phyloP scores from a whole-genome alignment of 2,329 filamentous ascomycete species.

The Penicillium italicum region DNA sequence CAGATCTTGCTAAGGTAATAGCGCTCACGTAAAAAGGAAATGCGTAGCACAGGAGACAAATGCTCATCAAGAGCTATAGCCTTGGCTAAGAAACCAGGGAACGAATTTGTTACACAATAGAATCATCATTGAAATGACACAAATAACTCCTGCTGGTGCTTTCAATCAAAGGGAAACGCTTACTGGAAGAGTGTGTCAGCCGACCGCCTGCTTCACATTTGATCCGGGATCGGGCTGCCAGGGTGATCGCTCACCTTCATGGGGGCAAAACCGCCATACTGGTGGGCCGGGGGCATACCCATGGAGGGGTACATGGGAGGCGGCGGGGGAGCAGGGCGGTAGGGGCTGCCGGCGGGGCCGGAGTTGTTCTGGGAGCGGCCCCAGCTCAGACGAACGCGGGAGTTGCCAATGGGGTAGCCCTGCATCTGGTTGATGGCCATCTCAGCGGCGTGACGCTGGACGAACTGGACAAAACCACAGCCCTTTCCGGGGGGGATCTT shows the following conservation, averaged over 20 bases:
- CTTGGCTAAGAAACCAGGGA: slow-evolving; percentile 32
- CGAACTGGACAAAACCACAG: slow-evolving; percentile 98
- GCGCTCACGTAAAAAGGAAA: slow-evolving; percentile 41
- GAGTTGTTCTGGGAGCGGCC: slow-evolving; percentile 99
- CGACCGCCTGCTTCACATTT: slow-evolving; percentile 28
- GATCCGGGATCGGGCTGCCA: slow-evolving; percentile 29
- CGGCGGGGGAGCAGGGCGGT: slow-evolving; percentile 79
- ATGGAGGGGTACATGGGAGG: slow-evolving; percentile 69
- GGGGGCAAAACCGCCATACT: slow-evolving; percentile 61
- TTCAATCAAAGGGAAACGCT: slow-evolving; percentile 40
- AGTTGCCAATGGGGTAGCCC: slow-evolving; percentile 98
- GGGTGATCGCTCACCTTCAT: slow-evolving; percentile 57
- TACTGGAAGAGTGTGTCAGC: slow-evolving; percentile 31
- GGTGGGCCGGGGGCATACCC: slow-evolving; percentile 63
- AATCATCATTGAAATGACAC: slow-evolving; percentile 43
- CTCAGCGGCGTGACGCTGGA: slow-evolving; percentile 96
- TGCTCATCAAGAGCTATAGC: slow-evolving; percentile 45
- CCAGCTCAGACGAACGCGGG: slow-evolving; percentile 94
- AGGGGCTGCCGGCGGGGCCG: slow-evolving; percentile 89
- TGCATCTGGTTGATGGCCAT: slow-evolving; percentile 99
- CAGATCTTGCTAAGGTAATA: slow-evolving; percentile 39
- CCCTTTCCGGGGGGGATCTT: slow-evolving; percentile 99
- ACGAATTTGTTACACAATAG: slow-evolving; percentile 40
- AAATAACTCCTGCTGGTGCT: slow-evolving; percentile 44
- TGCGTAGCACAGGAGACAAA: slow-evolving; percentile 42